Conservation (phyloP, 352 stramenopile species). For the Pythium volutum region DNA sequence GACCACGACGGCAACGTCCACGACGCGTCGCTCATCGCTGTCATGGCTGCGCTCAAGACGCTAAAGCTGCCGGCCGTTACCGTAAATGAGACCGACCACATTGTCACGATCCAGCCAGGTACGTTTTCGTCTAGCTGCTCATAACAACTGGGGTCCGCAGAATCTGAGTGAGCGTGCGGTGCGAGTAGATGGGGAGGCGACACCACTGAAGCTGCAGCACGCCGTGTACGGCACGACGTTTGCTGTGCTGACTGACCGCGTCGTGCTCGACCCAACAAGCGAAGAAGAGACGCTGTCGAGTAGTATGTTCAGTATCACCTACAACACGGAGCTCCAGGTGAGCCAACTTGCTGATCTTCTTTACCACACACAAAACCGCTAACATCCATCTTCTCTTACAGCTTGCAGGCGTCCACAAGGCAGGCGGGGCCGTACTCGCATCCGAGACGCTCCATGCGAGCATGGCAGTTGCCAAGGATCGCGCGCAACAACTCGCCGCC, state of each 20-base stretch:
- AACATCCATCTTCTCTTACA: neutral
- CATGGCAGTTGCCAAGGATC: constrained; percentile 59
- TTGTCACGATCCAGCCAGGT: constrained; percentile 70
- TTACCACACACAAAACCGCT: neutral
- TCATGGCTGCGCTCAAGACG: constrained; percentile 69
- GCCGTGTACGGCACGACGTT: constrained; percentile 66
- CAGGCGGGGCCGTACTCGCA: constrained; percentile 48
- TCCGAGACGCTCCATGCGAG: constrained; percentile 52
- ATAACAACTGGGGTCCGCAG: too few species aligned
- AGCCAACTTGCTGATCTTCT: too few species aligned
- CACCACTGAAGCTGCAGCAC: constrained; percentile 54
- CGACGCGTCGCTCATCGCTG: constrained; percentile 61
- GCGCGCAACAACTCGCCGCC: constrained; percentile 32
- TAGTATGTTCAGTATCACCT: constrained; percentile 60
- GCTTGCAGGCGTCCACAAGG: constrained; percentile 59
- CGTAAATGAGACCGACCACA: constrained; percentile 62
- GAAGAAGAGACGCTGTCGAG: constrained; percentile 65
- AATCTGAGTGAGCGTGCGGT: neutral
- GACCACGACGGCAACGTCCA: constrained; percentile 83
- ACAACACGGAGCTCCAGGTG: constrained; percentile 60
- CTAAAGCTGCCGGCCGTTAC: constrained; percentile 57
- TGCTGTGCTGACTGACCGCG: constrained; percentile 43
- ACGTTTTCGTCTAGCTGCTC: neutral
- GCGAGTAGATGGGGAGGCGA: constrained; percentile 42
- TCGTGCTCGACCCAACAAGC: constrained; percentile 72